Evolutionary conservation across 345 rosid genomes (phyloP), one percentile per base, ranked within the genome.

Genomic region (Nasturtium officinale): DNA sequence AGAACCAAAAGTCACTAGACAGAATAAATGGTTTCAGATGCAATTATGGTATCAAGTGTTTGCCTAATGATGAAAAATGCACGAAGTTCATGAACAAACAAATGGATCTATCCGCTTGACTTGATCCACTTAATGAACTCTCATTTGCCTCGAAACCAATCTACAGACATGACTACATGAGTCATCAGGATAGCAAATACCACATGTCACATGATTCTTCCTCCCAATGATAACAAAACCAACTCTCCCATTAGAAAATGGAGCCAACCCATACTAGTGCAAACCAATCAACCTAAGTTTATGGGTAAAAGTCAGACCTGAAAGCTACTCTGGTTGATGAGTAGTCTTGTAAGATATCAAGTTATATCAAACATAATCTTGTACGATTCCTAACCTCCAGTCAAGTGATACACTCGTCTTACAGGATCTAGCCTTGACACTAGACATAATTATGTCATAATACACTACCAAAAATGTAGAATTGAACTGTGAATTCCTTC

Each of bases 101-200:
- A 48, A 21, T 48, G 12, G 38, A 54, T 63, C 15, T 46, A 74
- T 58, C 73, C 60, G 66, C 78, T 48, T 35, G 66, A 21, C 58
- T 21, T 16, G 28, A 59, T 66, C 17, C 58, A 33, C 37, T 58
- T 20, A 21, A 69, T 8, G 18, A 15, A 28, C 21, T 40, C 28
- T 52, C 30, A 26, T 26, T 54, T 28, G 72, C 42, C 29, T 42
- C 63, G 28, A 68, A 28, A 17, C 72, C 38, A 10, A 53, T 67
- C 62, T 61, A 56, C 23, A 42, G 64, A 56, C 20, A 28, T 40
- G 30, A 55, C 21, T 43, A 45, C 11, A 43, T 5, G 67, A 26
- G 16, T 45, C 52, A 68, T 18, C 15, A 43, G 28, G 38, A 53
- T 10, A 53, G 61, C 18, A 67, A 38, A 38, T 53, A 38, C 8